These are phyloP conservation scores for Kodamaea alishanica DNA, from an alignment of 1,139 yeast species.

Conservation along the genomic window DNA sequence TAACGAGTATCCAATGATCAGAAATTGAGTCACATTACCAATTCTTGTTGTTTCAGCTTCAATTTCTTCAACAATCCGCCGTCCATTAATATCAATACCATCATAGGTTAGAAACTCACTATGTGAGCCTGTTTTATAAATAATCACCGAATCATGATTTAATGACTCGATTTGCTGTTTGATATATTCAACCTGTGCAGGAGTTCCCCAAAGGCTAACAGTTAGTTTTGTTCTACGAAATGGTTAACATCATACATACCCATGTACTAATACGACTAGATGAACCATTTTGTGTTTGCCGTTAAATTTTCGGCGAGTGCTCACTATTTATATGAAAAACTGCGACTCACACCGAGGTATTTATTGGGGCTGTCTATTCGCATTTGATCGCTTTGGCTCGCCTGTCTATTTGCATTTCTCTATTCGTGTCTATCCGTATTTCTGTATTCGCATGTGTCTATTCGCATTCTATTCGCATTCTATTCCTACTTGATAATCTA, in stretches of 20 bases:
- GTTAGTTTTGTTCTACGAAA: conserved; percentile 9
- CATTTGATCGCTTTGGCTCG: neutral
- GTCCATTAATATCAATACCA: conserved; percentile 82
- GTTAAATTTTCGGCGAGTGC: too few species aligned
- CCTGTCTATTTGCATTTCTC: too few species aligned
- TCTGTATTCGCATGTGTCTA: neutral
- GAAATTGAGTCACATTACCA: conserved; percentile 48
- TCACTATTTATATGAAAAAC: too few species aligned
- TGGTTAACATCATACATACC: conserved; percentile 36
- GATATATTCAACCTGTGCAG: conserved; percentile 62
- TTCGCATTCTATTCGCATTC: too few species aligned
- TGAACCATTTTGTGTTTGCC: conserved; percentile 29
- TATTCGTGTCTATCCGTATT: neutral
- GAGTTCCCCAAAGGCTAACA: conserved; percentile 70
- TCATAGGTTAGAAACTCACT: conserved; percentile 73
- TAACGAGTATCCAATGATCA: conserved; percentile 75
- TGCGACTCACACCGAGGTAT: too few species aligned
- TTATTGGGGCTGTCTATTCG: too few species aligned
- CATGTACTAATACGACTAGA: conserved; percentile 71
- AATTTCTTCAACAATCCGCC: conserved; percentile 70
- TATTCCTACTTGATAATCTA: too few species aligned
- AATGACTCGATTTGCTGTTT: conserved; percentile 31
- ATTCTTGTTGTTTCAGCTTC: conserved; percentile 36
- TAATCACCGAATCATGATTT: conserved; percentile 34
- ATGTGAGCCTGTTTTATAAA: conserved; percentile 60